Base-by-base conservation (phyloP, 2,329 filamentous ascomycete species). In the Aspergillus sergii region DNA sequence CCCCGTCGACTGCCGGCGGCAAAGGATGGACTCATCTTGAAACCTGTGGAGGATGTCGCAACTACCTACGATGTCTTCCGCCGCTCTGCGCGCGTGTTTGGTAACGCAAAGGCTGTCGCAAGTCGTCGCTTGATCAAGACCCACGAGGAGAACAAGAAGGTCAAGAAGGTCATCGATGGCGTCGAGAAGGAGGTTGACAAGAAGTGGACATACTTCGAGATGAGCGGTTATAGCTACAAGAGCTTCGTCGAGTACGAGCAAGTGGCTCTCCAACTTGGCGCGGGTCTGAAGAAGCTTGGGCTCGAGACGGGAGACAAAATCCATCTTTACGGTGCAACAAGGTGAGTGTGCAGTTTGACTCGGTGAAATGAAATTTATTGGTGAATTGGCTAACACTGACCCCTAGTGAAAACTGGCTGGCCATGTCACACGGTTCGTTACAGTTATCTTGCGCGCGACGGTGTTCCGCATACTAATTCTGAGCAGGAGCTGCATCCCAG, bases 141-240 rank as follows among this genome's bases (percentile, higher is more conserved):
- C 54, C 93, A 96, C 79, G 87, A 87, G 72, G 93, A 97, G 83
- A 89, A 86, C 70, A 96, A 94, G 83, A 95, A 93, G 85, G 83
- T 97, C 70, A 91, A 93, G 85, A 97, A 96, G 86, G 85, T 92
- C 57, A 83, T 96, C 62, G 91, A 96, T 73, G 93, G 93, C 69
- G 86, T 91, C 76, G 86, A 93, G 78, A 83, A 85, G 68, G 87
- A 94, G 80, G 88, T 95, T 39, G 91, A 96, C 67, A 97, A 96
- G 87, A 88, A 94, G 78, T 97, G 93, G 93, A 89, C 89, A 59
- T 96, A 89, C 80, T 96, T 92, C 71, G 93, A 97, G 84, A 88
- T 96, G 69, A 89, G 90, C 65, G 83, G 84, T 56, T 97, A 91
- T 82, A 84, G 85, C 51, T 96, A 89, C 82, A 83, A 90, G 74